Base-by-base conservation (phyloP, 306 rosid genomes). In the Vigna unguiculata region DNA sequence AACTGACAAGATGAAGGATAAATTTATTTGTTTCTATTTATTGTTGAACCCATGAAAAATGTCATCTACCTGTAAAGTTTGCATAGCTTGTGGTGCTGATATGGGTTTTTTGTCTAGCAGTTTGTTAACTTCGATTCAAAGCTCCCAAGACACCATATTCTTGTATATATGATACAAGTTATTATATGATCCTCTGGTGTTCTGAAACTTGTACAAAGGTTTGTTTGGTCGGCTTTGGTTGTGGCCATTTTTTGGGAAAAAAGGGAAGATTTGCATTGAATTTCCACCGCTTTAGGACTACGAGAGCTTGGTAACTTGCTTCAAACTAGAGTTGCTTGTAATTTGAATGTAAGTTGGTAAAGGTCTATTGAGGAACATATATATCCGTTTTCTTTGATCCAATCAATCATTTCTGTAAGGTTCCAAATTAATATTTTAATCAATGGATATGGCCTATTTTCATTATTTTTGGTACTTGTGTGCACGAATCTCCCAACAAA, bases 271-370 rank as follows among this genome's bases (percentile, higher is more conserved):
- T 22, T 20, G 21, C 70, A 16, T 54, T 43, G 57, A 62, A 17
- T 51, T 59, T 41, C 63, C 64, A 38, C 77, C 25, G 41, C 41
- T 65, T 71, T 32, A 71, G 83, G 46, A 61, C 71, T 43, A 10
- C 22, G 6, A 15, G n/a, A 25, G 59, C 28, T 59, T 58, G 38
- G 64, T 28, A 53, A 40, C 30, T 6, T 52, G 68, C 65, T 71
- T 79, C 48, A 51, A 25, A 38, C n/a, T 10, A 30, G 59, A 45
- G 40, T 8, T 69, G 59, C 28, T 48, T 58, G 74, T 34, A 61
- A 21, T 17, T 19, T 40, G 51, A 62, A 51, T 21, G 75, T 45
- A 65, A 2, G 38, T 14, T 48, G 48, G 30, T 25, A 46, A 12
- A 65, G 75, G 51, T 47, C 80, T 74, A 74, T n/a, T 17, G 77